Evolutionary conservation across 1,284 basidiomycete species (phyloP), one percentile per base, ranked within the genome.

Genomic region (Ceratobasidium papillatum): DNA sequence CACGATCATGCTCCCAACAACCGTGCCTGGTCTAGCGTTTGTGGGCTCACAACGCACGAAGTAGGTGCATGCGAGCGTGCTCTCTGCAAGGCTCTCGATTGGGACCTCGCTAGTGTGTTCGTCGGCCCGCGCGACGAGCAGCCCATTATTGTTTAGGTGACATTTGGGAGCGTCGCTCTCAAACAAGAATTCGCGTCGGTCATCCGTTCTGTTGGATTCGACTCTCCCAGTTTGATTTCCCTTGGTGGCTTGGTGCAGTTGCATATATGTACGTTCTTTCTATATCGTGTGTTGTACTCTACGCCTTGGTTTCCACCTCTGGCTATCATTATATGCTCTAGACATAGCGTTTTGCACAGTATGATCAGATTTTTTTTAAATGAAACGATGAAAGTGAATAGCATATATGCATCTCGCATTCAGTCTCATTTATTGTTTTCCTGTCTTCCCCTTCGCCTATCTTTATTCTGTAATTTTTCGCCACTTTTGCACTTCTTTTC

Each of bases 361-460:
- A 61, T 72, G 41, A 27, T 61, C 47, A n/a, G n/a, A 68, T 51
- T 17, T n/a, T 11, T 43, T 36, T 45, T 61, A 56, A 72, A 72
- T 72, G 68, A 72, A 72, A 72, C 36, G 52, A 30, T 61, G 68
- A 72, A 59, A 59, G 68, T 65, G 63, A 72, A 72, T 45, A 47
- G 68, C 68, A 72, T 72, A 72, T 72, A 72, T 56, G 56, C 56
- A 19, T 17, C 56, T 72, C 19, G 36, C 38, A 9, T 62, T 45
- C 22, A 9, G 27, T 36, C 22, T 36, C 32, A 30, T 54, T 69
- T 3, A 12, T 38, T 56, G 32, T 14, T 61, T 61, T 25, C 32
- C 2, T 30, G 14, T 51, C 30, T 61, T 45, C 38, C 25, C 27
- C n/a, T 51, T 56, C 17, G 4, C 43, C 51, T 72, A 72, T 72